These are phyloP conservation scores for Fusarium citri DNA, from an alignment of 2,329 filamentous ascomycete species.

Conservation along the genomic window DNA sequence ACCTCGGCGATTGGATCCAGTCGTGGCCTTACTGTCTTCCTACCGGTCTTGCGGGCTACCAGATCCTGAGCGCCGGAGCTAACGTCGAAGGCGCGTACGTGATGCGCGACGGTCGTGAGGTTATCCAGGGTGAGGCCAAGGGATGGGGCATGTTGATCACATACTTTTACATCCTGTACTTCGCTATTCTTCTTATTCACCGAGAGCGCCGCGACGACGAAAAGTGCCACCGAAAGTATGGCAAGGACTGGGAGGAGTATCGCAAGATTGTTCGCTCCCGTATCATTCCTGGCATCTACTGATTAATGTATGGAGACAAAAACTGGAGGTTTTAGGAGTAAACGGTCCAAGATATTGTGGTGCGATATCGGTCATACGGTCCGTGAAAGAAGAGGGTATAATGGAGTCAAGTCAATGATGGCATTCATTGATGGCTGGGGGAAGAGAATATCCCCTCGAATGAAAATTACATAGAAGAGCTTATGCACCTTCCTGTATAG, in stretches of 20 bases:
- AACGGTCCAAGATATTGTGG: neutral
- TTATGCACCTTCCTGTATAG: slow-evolving; percentile 29
- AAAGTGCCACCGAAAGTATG: slow-evolving; percentile 92
- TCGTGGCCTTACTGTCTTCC: slow-evolving; percentile 91
- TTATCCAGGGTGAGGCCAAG: slow-evolving; percentile 77
- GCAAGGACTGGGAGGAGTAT: slow-evolving; percentile 91
- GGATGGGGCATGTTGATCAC: slow-evolving; percentile 91
- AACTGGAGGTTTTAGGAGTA: neutral
- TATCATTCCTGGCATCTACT: slow-evolving; percentile 90
- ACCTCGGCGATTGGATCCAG: slow-evolving; percentile 95
- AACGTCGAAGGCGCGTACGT: slow-evolving; percentile 65
- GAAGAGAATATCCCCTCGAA: slow-evolving; percentile 1
- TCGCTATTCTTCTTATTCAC: slow-evolving; percentile 86
- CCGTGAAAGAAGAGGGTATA: neutral
- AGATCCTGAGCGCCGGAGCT: slow-evolving; percentile 70
- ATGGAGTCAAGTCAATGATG: slow-evolving; percentile 23
- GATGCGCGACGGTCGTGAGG: slow-evolving; percentile 69
- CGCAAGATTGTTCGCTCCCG: slow-evolving; percentile 82
- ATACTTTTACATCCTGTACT: slow-evolving; percentile 96
- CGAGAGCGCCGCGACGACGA: slow-evolving; percentile 89
- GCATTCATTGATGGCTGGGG: slow-evolving; percentile 1
- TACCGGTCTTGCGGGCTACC: slow-evolving; percentile 85
- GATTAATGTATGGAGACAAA: slow-evolving; percentile 25
- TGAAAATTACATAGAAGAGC: slow-evolving; percentile 1
- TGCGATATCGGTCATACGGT: neutral